phyloP scores from a whole-genome alignment of 2,329 filamentous ascomycete species.

The Clarireedia hainanense region DNA sequence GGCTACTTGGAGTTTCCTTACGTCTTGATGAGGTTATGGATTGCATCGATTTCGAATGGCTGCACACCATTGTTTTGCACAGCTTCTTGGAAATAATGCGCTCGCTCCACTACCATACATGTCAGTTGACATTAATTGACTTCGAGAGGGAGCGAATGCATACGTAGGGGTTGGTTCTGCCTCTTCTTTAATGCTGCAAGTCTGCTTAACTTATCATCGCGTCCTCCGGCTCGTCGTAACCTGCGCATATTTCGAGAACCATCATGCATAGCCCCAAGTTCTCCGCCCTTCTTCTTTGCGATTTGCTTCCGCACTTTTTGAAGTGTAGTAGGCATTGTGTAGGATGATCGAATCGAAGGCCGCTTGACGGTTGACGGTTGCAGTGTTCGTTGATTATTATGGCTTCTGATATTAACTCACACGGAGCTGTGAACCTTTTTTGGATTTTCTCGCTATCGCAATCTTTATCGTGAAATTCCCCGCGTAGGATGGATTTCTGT shows the following conservation, averaged over 20 bases:
- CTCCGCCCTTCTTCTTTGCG: conserved; percentile 72
- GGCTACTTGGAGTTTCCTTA: conserved; percentile 34
- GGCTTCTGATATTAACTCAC: background rate
- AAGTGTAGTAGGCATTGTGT: conserved; percentile 64
- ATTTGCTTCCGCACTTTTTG: conserved; percentile 86
- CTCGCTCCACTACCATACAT: conserved; percentile 49
- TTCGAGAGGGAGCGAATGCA: background rate
- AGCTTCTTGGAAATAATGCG: conserved; percentile 64
- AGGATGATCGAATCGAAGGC: background rate
- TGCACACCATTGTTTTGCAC: conserved; percentile 43
- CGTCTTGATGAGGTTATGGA: conserved; percentile 56
- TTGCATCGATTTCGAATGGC: conserved; percentile 45
- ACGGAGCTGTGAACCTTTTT: conserved; percentile 3
- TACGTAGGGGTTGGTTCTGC: conserved; percentile 67
- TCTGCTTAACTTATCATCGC: conserved; percentile 76
- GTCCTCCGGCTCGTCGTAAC: conserved; percentile 67
- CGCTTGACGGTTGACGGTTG: background rate
- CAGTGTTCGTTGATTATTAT: background rate
- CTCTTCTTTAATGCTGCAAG: conserved; percentile 62
- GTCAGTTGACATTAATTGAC: conserved; percentile 12
- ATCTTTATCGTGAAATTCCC: conserved; percentile 19
- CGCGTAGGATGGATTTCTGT: background rate
- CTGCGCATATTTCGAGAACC: conserved; percentile 81
- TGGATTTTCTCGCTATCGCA: conserved; percentile 17
- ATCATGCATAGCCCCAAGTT: conserved; percentile 70